Base-by-base conservation (phyloP, 2,329 filamentous ascomycete species). In the Hypomyces rosellus region DNA sequence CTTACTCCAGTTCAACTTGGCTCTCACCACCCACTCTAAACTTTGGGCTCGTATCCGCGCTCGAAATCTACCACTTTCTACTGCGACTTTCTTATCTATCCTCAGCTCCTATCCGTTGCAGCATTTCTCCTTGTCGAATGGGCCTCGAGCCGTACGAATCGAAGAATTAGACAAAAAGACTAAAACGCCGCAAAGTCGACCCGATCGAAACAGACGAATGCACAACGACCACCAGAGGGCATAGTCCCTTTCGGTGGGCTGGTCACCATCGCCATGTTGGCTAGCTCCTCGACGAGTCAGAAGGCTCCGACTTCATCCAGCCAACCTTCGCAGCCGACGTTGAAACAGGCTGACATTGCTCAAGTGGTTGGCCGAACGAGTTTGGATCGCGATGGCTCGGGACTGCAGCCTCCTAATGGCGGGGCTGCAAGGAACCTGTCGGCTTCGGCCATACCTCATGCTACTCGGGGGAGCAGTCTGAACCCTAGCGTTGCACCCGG, bases 401-500 rank as follows among this genome's bases (percentile, higher is more conserved):
- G 65, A 38, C 72, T 82, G 37, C 79, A 80, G 56, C 75, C 73
- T 60, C 59, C 69, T 54, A 76, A 74, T 66, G 72, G 71, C 55
- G 64, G 63, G 43, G 57, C 63, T 39, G 54, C 60, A 43, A 75
- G 80, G 54, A 77, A 74, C 55, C 60, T 77, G 14, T 74, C 78
- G 25, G 70, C 75, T 33, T 79, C 79, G 3, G 70, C 67, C 62
- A 75, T 82, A 59, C 84, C 81, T 50, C 86, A 82, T 65, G 81
- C 77, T 45, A 80, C 84, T 15, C 81, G 87, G 48, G 81, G 79
- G 48, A 77, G 82, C 55, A 89, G 86, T 45, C 77, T 90, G 62
- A 85, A 84, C 54, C 81, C 86, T 13, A 82, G 84, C 34, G 77
- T 82, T 49, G 83, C 80, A 22, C 85, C 85, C 1, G 91, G 91